Conservation (phyloP, 2,329 filamentous ascomycete genomes). For the Pseudogymnoascus sp. region DNA sequence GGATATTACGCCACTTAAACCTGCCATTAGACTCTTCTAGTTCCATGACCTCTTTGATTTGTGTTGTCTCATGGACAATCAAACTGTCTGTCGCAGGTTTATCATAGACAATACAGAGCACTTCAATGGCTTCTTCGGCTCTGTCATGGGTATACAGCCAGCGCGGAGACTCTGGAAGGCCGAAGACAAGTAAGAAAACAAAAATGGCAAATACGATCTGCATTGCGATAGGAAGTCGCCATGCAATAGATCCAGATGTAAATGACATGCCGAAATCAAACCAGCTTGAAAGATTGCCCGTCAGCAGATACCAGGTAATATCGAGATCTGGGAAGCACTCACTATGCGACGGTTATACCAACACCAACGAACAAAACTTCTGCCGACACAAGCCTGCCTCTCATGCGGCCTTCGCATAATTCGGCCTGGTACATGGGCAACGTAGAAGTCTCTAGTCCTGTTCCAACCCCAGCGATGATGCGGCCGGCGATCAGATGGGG, state of each 20-base stretch:
- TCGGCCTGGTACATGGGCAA: slow-evolving; percentile 39
- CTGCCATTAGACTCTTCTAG: slow-evolving; percentile 29
- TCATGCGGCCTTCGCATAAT: slow-evolving; percentile 35
- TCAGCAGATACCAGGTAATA: background rate
- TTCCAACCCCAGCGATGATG: slow-evolving; percentile 24
- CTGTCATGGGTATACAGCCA: slow-evolving; percentile 26
- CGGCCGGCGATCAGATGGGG: slow-evolving; percentile 36
- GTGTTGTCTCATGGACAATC: slow-evolving; percentile 30
- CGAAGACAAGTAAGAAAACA: slow-evolving; percentile 25
- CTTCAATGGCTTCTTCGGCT: slow-evolving; percentile 25
- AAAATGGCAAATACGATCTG: slow-evolving; percentile 29
- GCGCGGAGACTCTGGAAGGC: slow-evolving; percentile 26
- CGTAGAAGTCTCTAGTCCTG: slow-evolving; percentile 28
- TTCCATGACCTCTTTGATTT: slow-evolving; percentile 37
- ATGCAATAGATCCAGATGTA: slow-evolving; percentile 23
- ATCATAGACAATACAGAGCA: slow-evolving; percentile 34
- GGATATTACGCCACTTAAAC: slow-evolving; percentile 34
- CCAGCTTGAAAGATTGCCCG: slow-evolving; percentile 19
- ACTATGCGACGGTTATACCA: slow-evolving; percentile 26
- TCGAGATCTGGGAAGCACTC: background rate
- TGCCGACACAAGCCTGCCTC: slow-evolving; percentile 37
- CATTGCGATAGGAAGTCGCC: slow-evolving; percentile 29
- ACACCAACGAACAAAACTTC: slow-evolving; percentile 28
- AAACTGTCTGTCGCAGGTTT: slow-evolving; percentile 30
- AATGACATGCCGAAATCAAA: slow-evolving; percentile 30